Base-by-base conservation (phyloP, 495 filamentous ascomycete species). In the Trichoderma parareesei region DNA sequence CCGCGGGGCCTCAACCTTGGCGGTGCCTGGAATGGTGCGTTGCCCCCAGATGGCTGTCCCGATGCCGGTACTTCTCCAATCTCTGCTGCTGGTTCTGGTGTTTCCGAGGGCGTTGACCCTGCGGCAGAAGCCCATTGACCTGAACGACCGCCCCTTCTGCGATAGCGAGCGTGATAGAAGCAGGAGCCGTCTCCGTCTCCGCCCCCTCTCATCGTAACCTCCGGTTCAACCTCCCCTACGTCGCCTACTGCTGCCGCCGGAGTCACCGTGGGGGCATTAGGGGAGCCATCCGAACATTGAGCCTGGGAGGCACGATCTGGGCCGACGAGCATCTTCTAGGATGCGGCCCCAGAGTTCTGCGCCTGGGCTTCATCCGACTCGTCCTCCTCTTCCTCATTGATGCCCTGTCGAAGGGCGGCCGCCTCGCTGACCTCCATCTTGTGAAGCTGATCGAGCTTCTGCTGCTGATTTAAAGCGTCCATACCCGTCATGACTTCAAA, bases 351-450 rank as follows among this genome's bases (percentile, higher is more conserved):
- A 33, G 53, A 57, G 11, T 57, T 57, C 18, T n/a, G 53, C 27
- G 27, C 53, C 53, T 35, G 53, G 20, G 53, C 74, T 37, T 74
- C 69, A 6, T 69, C 72, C 27, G 72, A 69, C n/a, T 72, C 73
- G 27, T 72, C 71, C 4, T 77, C 75, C 0, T 65, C 63, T n/a
- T 71, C 71, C 13, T 69, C 37, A 18, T 68, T 61, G 14, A 75
- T 72, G 6, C 53, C 53, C 11, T 57, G 53, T 27, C 71, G 65
- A 27, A 85, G 69, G 7, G 79, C 81, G 11, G 76, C 77, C 8
- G 82, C 82, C 64, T 85, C 82, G 46, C 77, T 78, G 16, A 77
- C 71, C 67, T 85, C 82, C 81, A 85, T 85, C 64, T 73, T 78
- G 64, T 83, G 82, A 27, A 85, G 75, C 46, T 76, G 77, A 65